Evolutionary conservation across 2,329 filamentous ascomycete genomes (phyloP).

Genomic region (Cercospora sojina): DNA sequence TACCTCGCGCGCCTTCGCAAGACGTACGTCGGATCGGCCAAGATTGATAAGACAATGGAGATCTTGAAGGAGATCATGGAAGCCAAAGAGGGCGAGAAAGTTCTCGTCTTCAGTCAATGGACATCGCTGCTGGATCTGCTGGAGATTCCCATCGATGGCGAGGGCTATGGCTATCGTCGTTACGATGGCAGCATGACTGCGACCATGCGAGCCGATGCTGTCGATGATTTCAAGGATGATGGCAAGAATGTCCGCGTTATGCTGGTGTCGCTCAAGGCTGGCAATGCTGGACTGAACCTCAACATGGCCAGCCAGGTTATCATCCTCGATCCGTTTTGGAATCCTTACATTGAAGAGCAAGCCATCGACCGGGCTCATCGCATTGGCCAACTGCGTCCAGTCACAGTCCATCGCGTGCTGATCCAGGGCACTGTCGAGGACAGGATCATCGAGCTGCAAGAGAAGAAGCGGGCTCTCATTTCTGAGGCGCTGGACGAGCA

Average conservation of each 20-base stretch:
- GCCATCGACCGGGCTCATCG: slow-evolving; percentile 87
- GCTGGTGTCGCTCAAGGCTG: slow-evolving; percentile 75
- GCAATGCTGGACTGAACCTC: slow-evolving; percentile 83
- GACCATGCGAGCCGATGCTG: slow-evolving; percentile 63
- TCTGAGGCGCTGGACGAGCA: slow-evolving; percentile 77
- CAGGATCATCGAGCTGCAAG: slow-evolving; percentile 75
- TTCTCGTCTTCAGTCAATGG: slow-evolving; percentile 79
- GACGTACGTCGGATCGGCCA: slow-evolving; percentile 71
- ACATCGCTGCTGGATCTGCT: slow-evolving; percentile 75
- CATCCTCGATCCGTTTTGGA: slow-evolving; percentile 92
- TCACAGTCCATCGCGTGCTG: slow-evolving; percentile 77
- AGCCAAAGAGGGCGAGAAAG: slow-evolving; percentile 64
- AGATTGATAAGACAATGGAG: slow-evolving; percentile 68
- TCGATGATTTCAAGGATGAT: slow-evolving; percentile 65
- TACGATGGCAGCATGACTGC: slow-evolving; percentile 77
- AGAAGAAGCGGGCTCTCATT: slow-evolving; percentile 74
- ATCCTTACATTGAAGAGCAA: slow-evolving; percentile 88
- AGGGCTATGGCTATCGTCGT: slow-evolving; percentile 60
- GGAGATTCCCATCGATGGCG: slow-evolving; percentile 66
- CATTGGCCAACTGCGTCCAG: slow-evolving; percentile 73
- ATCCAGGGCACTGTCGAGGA: slow-evolving; percentile 81
- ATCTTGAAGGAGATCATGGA: slow-evolving; percentile 56
- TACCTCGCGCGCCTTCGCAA: slow-evolving; percentile 69
- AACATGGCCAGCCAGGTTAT: slow-evolving; percentile 81
- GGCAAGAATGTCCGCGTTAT: slow-evolving; percentile 62